Conservation (phyloP, 2,329 filamentous ascomycete genomes). For the Tolypocladium pustulatum region DNA sequence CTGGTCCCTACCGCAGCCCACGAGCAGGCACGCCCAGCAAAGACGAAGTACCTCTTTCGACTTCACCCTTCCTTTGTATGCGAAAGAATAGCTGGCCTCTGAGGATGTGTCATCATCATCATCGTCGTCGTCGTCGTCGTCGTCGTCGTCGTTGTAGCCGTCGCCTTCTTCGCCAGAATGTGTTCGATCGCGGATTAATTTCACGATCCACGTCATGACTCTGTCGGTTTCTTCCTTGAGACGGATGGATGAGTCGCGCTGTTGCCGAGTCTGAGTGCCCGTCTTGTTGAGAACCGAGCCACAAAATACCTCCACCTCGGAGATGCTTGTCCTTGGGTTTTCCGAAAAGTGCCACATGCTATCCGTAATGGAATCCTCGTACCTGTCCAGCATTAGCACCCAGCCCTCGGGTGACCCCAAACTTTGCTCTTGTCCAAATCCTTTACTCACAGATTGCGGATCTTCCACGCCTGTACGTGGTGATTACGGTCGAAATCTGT, state of each 20-base stretch:
- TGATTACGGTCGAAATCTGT: conserved; percentile 21
- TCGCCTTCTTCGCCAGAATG: background rate
- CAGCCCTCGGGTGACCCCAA: background rate
- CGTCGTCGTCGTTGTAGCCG: conserved; percentile 2
- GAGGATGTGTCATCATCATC: conserved; percentile 3
- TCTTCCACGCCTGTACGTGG: conserved; percentile 28
- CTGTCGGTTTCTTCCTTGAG: conserved; percentile 41
- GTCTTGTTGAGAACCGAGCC: conserved; percentile 43
- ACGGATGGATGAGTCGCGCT: conserved; percentile 40
- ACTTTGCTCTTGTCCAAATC: conserved; percentile 4
- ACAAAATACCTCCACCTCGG: conserved; percentile 44
- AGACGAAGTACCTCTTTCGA: conserved; percentile 17
- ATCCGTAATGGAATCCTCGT: conserved; percentile 30
- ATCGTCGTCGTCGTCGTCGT: background rate
- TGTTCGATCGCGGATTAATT: conserved; percentile 15
- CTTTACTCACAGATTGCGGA: conserved; percentile 35
- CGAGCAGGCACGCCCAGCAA: conserved; percentile 23
- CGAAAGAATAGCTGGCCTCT: background rate
- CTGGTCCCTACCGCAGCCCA: conserved; percentile 10
- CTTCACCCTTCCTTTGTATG: conserved; percentile 7
- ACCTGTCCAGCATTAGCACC: conserved; percentile 20
- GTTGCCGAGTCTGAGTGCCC: conserved; percentile 36
- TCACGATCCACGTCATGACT: conserved; percentile 29
- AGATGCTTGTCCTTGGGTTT: conserved; percentile 30
- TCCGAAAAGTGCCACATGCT: conserved; percentile 34